phyloP scores from a whole-genome alignment of 352 stramenopile species.

The Blastocystis sp. region DNA sequence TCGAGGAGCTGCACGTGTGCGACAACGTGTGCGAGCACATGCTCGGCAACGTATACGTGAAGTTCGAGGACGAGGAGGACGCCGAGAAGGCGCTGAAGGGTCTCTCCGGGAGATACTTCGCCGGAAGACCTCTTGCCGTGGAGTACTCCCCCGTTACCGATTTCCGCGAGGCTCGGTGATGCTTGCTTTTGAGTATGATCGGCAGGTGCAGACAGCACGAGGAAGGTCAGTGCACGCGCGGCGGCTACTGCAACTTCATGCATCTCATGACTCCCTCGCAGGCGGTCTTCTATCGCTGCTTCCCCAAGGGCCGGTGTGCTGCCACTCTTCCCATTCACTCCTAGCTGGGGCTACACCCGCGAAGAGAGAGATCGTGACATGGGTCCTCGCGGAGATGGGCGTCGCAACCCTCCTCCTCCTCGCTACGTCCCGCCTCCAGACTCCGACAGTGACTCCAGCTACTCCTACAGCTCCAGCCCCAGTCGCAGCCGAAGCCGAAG shows the following conservation, averaged over 20 bases:
- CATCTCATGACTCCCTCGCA: constrained; percentile 88
- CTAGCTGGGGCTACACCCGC: constrained; percentile 59
- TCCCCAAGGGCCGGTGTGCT: constrained; percentile 44
- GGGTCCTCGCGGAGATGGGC: constrained; percentile 45
- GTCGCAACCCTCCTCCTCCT: constrained; percentile 44
- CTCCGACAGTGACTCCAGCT: neutral
- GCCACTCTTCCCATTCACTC: neutral
- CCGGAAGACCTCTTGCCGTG: constrained; percentile 87
- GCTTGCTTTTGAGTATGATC: neutral
- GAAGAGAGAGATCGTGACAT: constrained; percentile 51
- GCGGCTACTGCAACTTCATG: constrained; percentile 99
- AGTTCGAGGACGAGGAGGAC: constrained; percentile 97
- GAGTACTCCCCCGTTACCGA: constrained; percentile 98
- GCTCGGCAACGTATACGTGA: constrained; percentile 98
- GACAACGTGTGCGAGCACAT: constrained; percentile 99
- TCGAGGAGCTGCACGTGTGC: constrained; percentile 97
- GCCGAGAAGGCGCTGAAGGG: constrained; percentile 89
- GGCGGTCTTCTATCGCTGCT: constrained; percentile 60
- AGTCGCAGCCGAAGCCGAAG: constrained; percentile 42
- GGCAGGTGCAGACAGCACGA: constrained; percentile 91
- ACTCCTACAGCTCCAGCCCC: constrained; percentile 4
- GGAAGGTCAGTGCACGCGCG: constrained; percentile 90
- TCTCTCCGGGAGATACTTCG: constrained; percentile 94
- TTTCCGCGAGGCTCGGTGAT: constrained; percentile 87
- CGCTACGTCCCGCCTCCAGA: constrained; percentile 1